A percentile compares a stretch with the other conserved stretches of the same genome.
Conservation (phyloP, 139 green algal species). For the Trebouxia sp. region DNA sequence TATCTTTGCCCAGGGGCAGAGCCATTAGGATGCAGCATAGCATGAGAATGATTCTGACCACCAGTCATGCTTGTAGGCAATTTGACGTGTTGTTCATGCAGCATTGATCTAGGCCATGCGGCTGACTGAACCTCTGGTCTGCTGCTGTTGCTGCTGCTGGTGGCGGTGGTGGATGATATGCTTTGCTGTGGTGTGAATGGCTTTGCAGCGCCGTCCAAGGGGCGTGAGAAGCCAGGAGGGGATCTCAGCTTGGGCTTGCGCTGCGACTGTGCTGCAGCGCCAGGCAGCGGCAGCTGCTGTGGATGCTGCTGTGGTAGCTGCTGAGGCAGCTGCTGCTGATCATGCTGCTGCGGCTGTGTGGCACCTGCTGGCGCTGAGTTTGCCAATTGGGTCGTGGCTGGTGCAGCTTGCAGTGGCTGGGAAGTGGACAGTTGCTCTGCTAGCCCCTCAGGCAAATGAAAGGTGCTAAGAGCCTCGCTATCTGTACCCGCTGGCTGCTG, state of each 20-base stretch:
- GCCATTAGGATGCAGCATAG: too few species aligned
- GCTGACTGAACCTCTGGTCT: not conserved
- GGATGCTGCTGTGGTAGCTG: not conserved
- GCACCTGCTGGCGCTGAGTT: not conserved
- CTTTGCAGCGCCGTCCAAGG: not conserved
- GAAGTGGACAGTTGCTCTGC: slow-evolving; percentile 8
- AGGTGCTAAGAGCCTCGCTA: not conserved
- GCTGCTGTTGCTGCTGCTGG: not conserved
- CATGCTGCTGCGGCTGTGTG: not conserved
- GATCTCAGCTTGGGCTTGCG: not conserved
- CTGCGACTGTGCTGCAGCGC: not conserved
- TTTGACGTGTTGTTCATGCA: too few species aligned
- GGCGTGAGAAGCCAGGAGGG: not conserved
- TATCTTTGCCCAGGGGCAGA: too few species aligned
- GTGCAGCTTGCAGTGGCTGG: not conserved
- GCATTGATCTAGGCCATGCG: too few species aligned
- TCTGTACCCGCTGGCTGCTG: not conserved
- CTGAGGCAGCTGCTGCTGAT: not conserved
- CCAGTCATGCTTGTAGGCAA: too few species aligned
- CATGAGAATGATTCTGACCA: too few species aligned
- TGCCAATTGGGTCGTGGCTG: too few species aligned
- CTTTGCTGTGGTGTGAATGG: not conserved
- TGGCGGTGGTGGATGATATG: not conserved
- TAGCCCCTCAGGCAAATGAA: slow-evolving; percentile 14
- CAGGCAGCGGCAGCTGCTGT: not conserved